Evolutionary conservation across 345 rosid species (phyloP).

Genomic region (Euphorbia tirucalli): DNA sequence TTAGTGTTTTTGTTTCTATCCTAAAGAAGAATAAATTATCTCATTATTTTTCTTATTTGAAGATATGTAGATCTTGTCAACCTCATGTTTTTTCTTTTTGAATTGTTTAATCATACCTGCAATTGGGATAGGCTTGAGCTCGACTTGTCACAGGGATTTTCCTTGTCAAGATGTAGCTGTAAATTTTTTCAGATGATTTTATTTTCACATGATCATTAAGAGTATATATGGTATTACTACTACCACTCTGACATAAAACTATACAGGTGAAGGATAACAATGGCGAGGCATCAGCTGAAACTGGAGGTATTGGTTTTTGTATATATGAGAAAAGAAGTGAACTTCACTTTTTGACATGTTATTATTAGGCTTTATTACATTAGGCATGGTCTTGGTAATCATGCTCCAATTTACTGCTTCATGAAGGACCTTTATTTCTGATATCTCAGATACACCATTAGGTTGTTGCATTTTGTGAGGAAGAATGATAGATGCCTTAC

Average conservation of each 20-base stretch:
- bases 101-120: neutral
- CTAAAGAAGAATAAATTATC: neutral
- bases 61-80: neutral
- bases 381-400: neutral
- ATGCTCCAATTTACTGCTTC: neutral
- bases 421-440: neutral
- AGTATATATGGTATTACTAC: neutral
- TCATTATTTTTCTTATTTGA: neutral
- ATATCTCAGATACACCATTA: neutral
- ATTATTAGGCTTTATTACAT: neutral
- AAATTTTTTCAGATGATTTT: constrained; percentile 1
- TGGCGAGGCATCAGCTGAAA: constrained; percentile 20
- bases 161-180: neutral
- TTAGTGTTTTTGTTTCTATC: neutral
- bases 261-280: constrained; percentile 31
- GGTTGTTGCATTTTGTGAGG: neutral
- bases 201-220: neutral
- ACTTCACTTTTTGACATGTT: neutral
- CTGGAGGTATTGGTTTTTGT: constrained; percentile 30
- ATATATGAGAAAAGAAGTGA: neutral
- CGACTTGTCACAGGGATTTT: neutral
- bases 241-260: neutral
- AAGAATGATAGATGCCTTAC: neutral
- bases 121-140: neutral
- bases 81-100: neutral